Base-by-base conservation (phyloP, 192 early-diverging fungal genomes). In the Coemansia sp. region DNA sequence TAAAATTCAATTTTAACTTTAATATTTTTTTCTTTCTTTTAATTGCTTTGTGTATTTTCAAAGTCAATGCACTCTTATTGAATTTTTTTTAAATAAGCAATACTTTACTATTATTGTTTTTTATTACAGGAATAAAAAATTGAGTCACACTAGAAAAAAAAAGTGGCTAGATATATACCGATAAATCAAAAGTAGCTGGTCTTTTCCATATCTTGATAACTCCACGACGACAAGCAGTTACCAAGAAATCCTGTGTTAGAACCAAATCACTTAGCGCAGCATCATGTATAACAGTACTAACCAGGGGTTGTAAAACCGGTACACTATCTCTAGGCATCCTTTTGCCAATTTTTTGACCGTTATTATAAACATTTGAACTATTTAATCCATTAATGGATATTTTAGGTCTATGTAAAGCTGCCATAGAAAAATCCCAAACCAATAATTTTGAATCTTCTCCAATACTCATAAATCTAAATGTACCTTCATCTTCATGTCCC, bases 361-460 rank as follows among this genome's bases (percentile, higher is more conserved):
- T 25, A 15, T 47, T 22, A 3, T 19, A 19, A 19, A 29, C 35
- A 5, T 19, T 11, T 11, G 30, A 15, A 18, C 43, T 40, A 2
- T 28, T 30, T 3, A n/a, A 19, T n/a, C 29, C 6, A 19, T 20
- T 44, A 1, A 43, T 20, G 9, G 36, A 46, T 2, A 70, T 67
- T 50, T 86, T 85, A 5, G 93, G 92, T 9, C 85, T 78, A 50
- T 87, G 87, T 23, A 96, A 60, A 1, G 85, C 80, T 9, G 79
- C 62, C 10, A 90, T 76, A 36, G 87, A 87, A 63, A 98, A 95
- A 61, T 98, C 95, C 93, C 95, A 96, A 8, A 98, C 59, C n/a
- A 89, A 63, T 2, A 98, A 52, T 46, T 82, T 79, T 6, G 87
- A 82, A 60, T 96, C 93, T 35, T 98, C 93, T 15, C 89, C 93